Evolutionary conservation across 1,284 basidiomycete genomes (phyloP).

Genomic region (Tranzscheliella williamsii): DNA sequence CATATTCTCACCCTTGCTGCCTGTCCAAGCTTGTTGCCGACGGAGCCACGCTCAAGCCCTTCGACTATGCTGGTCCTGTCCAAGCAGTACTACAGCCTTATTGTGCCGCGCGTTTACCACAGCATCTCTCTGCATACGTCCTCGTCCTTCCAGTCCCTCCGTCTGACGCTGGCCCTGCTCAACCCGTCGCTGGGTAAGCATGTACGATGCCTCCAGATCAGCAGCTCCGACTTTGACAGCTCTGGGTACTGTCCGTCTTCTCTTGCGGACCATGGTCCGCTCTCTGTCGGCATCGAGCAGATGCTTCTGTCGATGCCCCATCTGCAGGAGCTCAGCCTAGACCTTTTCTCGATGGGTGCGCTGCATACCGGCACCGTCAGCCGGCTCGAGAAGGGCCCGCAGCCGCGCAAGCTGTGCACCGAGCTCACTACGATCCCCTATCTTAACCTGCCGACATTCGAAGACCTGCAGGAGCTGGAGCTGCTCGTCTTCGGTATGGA

Average conservation of each 20-base stretch:
- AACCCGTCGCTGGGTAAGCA: conserved; percentile 36
- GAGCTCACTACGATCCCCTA: conserved; percentile 45
- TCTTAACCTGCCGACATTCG: conserved; percentile 41
- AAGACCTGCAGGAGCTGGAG: conserved; percentile 36
- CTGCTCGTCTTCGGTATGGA: conserved; percentile 47
- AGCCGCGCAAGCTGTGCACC: conserved; percentile 30
- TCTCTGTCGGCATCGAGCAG: conserved; percentile 44
- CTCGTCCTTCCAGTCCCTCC: conserved; percentile 24
- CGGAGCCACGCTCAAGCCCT: conserved; percentile 23
- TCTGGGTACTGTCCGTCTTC: conserved; percentile 42
- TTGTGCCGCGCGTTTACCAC: conserved; percentile 37
- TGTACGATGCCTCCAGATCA: conserved; percentile 30
- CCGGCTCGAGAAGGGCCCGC: conserved; percentile 33
- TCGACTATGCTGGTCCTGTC: conserved; percentile 40
- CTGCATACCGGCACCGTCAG: conserved; percentile 26
- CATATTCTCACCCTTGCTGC: conserved; percentile 38
- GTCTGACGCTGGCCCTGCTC: conserved; percentile 39
- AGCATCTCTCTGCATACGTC: conserved; percentile 33
- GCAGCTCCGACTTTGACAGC: conserved; percentile 32
- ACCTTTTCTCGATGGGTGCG: conserved; percentile 44
- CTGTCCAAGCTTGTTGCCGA: conserved; percentile 20
- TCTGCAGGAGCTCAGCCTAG: conserved; percentile 39
- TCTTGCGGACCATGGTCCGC: conserved; percentile 27
- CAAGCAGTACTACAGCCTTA: conserved; percentile 20
- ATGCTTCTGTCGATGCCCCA: conserved; percentile 38